Conservation (phyloP, 345 rosid genomes). For the Triadica sebifera region DNA sequence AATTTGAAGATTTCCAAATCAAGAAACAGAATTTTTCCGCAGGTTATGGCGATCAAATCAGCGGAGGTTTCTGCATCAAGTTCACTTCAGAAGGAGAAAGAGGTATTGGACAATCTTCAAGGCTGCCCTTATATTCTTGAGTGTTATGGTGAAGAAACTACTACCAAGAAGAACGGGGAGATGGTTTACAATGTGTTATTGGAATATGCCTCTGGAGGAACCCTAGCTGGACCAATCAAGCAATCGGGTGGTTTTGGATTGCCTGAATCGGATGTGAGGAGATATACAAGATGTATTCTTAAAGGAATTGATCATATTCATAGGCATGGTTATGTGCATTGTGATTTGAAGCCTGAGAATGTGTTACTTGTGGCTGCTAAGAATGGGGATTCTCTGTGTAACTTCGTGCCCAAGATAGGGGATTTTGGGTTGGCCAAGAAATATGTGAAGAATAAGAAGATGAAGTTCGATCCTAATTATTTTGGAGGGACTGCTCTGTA, state of each 20-base stretch:
- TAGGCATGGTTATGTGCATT: conserved; percentile 60
- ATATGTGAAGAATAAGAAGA: conserved; percentile 17
- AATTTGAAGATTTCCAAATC: conserved; percentile 18
- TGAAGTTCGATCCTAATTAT: conserved; percentile 20
- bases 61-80: conserved; percentile 31
- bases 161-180: conserved; percentile 35
- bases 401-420: conserved; percentile 40
- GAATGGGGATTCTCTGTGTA: not conserved
- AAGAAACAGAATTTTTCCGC: conserved; percentile 22
- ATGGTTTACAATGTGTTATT: conserved; percentile 53
- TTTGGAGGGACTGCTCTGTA: conserved; percentile 72
- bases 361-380: conserved; percentile 41
- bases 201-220: conserved; percentile 68
- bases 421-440: conserved; percentile 75
- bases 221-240: conserved; percentile 41
- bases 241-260: conserved; percentile 38
- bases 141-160: conserved; percentile 49
- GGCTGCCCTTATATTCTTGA: conserved; percentile 44
- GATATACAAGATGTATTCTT: conserved; percentile 47
- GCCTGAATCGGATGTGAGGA: conserved; percentile 47
- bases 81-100: conserved; percentile 53
- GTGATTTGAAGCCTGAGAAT: conserved; percentile 55
- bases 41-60: conserved; percentile 63
- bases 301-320: conserved; percentile 56
- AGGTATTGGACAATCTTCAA: conserved; percentile 37